phyloP scores from a whole-genome alignment of 768 basidiomycete species.

The Pleurotus ostreatus region DNA sequence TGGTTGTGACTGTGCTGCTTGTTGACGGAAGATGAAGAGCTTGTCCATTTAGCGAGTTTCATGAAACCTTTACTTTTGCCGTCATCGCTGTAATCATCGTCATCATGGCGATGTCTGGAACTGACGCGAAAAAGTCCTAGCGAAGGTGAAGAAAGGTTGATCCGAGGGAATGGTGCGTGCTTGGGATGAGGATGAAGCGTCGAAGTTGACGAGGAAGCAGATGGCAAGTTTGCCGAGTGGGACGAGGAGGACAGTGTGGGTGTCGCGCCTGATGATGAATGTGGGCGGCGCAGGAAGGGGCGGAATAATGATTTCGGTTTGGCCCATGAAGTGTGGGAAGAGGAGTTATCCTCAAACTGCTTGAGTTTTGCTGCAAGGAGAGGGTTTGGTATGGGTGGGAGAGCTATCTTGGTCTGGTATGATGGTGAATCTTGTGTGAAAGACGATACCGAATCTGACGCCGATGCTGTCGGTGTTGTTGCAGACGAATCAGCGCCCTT shows the following conservation, averaged over 20 bases:
- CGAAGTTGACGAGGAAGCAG: conserved; percentile 18
- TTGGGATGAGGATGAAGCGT: conserved; percentile 22
- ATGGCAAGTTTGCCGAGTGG: conserved; percentile 16
- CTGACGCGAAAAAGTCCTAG: conserved; percentile 5
- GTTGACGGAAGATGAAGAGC: not conserved
- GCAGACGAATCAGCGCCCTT: conserved; percentile 1
- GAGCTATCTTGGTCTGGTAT: not conserved
- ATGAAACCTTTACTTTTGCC: not conserved
- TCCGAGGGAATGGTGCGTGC: conserved; percentile 6
- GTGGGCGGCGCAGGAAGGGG: not conserved
- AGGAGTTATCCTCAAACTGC: not conserved
- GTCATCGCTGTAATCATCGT: not conserved
- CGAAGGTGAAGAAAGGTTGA: conserved; percentile 7
- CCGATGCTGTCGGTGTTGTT: not conserved
- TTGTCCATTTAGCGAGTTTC: not conserved
- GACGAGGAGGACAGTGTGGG: conserved; percentile 18
- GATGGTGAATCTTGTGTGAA: conserved; percentile 3
- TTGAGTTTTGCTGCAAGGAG: conserved; percentile 6
- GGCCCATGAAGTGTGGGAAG: not conserved
- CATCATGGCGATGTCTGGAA: not conserved
- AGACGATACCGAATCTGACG: conserved; percentile 1
- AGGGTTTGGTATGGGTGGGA: conserved; percentile 6
- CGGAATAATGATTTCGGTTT: not conserved
- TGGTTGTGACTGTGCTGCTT: not conserved
- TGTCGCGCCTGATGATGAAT: not conserved